Evolutionary conservation across 2,329 filamentous ascomycete genomes (phyloP).

Genomic region (Aureobasidium sp.): DNA sequence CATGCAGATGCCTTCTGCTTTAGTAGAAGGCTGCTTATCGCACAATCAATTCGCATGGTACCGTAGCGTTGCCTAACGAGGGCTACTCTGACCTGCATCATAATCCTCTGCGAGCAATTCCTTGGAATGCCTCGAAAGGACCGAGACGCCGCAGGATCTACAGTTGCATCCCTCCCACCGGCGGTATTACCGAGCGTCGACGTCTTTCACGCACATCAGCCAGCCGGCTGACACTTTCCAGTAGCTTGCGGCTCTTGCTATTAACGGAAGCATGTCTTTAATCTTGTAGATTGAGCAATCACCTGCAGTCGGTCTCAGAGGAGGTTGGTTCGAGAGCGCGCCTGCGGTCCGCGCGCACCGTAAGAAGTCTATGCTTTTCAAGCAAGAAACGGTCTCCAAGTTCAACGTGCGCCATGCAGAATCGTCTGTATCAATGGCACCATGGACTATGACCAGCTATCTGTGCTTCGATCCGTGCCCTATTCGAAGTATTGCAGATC

Average conservation of each 20-base stretch:
- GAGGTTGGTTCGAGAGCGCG: neutral
- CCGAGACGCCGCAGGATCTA: constrained; percentile 11
- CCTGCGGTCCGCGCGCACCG: constrained; percentile 4
- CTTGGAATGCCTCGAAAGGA: neutral
- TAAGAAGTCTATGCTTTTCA: constrained; percentile 8
- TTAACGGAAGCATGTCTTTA: constrained; percentile 7
- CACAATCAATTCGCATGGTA: neutral
- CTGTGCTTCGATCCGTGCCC: neutral
- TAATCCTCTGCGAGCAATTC: neutral
- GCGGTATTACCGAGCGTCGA: neutral
- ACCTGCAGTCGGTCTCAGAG: neutral
- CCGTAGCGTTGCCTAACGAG: neutral
- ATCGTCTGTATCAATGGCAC: constrained; percentile 3
- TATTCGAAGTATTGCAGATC: neutral
- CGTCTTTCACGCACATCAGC: neutral
- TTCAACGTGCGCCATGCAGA: constrained; percentile 10
- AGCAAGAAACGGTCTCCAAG: constrained; percentile 1
- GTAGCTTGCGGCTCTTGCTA: constrained; percentile 1
- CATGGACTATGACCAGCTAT: neutral
- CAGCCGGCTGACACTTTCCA: neutral
- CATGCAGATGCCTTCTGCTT: constrained; percentile 3
- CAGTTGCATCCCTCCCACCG: neutral
- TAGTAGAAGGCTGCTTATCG: constrained; percentile 1
- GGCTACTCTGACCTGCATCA: neutral
- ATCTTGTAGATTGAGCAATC: neutral